A percentile compares a stretch with the other conserved stretches of the same genome.
Conservation (phyloP, 306 rosid genomes). For the Casuarina equisetifolia region DNA sequence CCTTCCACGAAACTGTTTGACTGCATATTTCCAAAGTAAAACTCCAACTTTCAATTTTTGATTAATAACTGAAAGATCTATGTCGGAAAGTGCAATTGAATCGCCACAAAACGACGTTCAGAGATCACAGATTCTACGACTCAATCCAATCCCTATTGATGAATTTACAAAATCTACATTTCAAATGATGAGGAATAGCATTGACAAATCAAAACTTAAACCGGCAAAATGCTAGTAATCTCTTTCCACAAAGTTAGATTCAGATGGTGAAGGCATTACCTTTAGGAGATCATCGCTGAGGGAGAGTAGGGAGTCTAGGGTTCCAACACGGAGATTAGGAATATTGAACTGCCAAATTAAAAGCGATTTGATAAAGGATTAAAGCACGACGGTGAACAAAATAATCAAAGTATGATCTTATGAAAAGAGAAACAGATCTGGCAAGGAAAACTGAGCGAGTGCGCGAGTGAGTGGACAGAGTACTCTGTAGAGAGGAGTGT, state of each 20-base stretch:
- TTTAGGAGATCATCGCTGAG: slow-evolving; percentile 95
- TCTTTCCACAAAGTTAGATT: not conserved
- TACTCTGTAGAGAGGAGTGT: slow-evolving; percentile 90
- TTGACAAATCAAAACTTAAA: not conserved
- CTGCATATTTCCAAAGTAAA: slow-evolving; percentile 36
- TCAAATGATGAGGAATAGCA: not conserved
- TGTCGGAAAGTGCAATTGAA: not conserved
- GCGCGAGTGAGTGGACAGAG: not conserved
- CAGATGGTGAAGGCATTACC: slow-evolving; percentile 37
- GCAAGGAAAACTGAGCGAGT: not conserved
- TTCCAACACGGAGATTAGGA: slow-evolving; percentile 96
- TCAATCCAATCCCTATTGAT: not conserved
- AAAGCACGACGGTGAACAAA: not conserved
- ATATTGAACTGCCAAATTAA: slow-evolving; percentile 61
- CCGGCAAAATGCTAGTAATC: not conserved
- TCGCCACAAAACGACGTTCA: not conserved
- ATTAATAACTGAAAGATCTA: slow-evolving; percentile 12
- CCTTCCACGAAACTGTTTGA: slow-evolving; percentile 86
- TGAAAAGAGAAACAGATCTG: slow-evolving; percentile 32
- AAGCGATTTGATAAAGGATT: not conserved
- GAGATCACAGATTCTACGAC: not conserved
- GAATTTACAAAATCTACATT: not conserved
- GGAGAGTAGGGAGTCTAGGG: slow-evolving; percentile 94
- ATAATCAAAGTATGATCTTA: not conserved
- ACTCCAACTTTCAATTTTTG: slow-evolving; percentile 9